A percentile compares a stretch with the other conserved stretches of the same genome.
phyloP scores from a whole-genome alignment of 805 yeast species.

The Brettanomyces custersianus region DNA sequence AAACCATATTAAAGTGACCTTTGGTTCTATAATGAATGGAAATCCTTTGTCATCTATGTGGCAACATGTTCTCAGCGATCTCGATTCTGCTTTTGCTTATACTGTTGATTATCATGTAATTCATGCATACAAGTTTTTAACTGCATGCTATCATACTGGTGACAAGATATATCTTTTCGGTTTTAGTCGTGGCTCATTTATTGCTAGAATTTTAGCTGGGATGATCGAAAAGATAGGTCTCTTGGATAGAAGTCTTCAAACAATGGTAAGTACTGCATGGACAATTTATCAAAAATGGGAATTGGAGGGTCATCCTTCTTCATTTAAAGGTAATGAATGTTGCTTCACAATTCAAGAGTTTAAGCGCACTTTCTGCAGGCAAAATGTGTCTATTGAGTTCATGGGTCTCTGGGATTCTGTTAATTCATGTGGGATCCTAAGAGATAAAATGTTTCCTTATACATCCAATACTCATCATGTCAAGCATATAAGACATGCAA shows the following conservation, averaged over 20 bases:
- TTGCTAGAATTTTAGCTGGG: conserved; percentile 55
- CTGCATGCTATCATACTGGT: conserved; percentile 38
- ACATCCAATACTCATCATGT: conserved; percentile 42
- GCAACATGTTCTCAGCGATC: conserved; percentile 8
- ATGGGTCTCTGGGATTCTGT: conserved; percentile 68
- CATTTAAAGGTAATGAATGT: conserved; percentile 24
- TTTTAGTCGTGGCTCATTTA: conserved; percentile 54
- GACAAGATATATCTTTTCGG: conserved; percentile 52
- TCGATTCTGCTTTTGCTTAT: conserved; percentile 36
- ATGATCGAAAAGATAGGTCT: conserved; percentile 61
- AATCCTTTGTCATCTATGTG: conserved; percentile 6
- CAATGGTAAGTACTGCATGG: conserved; percentile 55
- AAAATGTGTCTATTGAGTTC: conserved; percentile 37
- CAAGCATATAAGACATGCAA: conserved; percentile 56
- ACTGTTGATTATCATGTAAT: conserved; percentile 48
- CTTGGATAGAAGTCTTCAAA: conserved; percentile 44
- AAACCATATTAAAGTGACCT: conserved; percentile 35
- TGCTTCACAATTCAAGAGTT: conserved; percentile 45
- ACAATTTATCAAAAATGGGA: conserved; percentile 52
- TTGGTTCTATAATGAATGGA: conserved; percentile 18
- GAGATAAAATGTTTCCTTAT: conserved; percentile 52
- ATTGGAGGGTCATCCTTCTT: conserved; percentile 44
- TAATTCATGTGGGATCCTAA: conserved; percentile 53
- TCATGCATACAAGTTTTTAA: conserved; percentile 46
- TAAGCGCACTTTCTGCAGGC: conserved; percentile 40